Conservation (phyloP, 805 yeast species). For the Candida nanaspora region DNA sequence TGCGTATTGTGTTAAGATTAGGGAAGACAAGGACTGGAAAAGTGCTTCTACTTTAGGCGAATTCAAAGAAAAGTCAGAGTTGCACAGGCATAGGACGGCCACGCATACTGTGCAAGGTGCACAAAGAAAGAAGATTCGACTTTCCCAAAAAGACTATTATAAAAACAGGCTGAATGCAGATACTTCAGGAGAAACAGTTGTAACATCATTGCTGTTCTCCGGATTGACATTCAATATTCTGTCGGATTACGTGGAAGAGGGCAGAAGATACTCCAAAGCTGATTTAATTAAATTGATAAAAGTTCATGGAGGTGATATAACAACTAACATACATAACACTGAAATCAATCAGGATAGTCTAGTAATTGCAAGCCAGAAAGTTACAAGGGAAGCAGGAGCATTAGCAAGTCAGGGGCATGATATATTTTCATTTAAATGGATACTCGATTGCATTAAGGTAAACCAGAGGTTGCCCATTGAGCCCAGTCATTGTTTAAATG, state of each 20-base stretch:
- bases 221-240: constrained; percentile 43
- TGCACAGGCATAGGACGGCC: constrained; percentile 8
- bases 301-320: constrained; percentile 41
- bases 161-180: constrained; percentile 8
- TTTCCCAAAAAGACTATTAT: constrained; percentile 11
- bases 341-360: constrained; percentile 10
- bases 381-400: constrained; percentile 30
- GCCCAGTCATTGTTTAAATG: constrained; percentile 47
- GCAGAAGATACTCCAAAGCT: constrained; percentile 21
- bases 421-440: constrained; percentile 64
- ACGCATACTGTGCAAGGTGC: constrained; percentile 19
- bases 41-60: constrained; percentile 51
- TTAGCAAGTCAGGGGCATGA: constrained; percentile 46
- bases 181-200: neutral
- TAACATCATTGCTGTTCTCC: constrained; percentile 29
- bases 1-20: constrained; percentile 60
- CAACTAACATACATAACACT: constrained; percentile 29
- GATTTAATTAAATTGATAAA: constrained; percentile 33
- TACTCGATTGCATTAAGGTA: constrained; percentile 52
- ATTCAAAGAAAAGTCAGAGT: constrained; percentile 24
- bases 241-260: constrained; percentile 34
- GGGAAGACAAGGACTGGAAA: constrained; percentile 62
- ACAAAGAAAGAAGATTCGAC: constrained; percentile 18
- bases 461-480: constrained; percentile 44
- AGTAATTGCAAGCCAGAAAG: constrained; percentile 30